Evolutionary conservation across 768 basidiomycete species (phyloP), one percentile per base, ranked within the genome.

Genomic region (Mycena floridula): DNA sequence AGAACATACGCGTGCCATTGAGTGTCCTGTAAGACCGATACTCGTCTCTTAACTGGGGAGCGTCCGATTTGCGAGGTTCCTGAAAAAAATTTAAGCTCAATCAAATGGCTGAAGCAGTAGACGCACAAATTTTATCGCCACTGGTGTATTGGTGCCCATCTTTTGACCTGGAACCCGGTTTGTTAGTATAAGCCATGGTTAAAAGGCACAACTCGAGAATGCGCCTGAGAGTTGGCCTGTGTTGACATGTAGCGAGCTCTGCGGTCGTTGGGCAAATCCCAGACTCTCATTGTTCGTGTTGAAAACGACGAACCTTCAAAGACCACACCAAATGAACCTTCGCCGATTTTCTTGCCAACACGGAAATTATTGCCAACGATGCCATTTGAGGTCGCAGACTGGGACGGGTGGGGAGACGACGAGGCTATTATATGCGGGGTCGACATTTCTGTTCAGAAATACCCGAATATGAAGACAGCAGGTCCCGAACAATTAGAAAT

Each of bases 291-390:
- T 35, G 4, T 13, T 35, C 7, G 32, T 3, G 32, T 9, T 15
- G 41, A 15, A 27, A 28, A 20, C 27, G 20, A 43, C 72, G 41
- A 59, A 93, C 96, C 85, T 77, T 97, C 85, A 66, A 96, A 91
- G 50, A 98, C 86, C 53, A 98, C 95, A 57, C 95, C 95, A 62
- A 99, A 99, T n/a, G 86, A 89, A 41, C 95, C 95, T 68, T 99
- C 95, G 39, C 95, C 95, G 62, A 98, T 95, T 81, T 97, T 97
- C 77, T 95, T 93, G 41, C 95, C 95, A 42, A 98, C 93, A 51
- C 88, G 77, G 60, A 80, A 89, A 61, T 88, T 80, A 56, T 73
- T 81, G 35, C 87, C 87, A 47, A 89, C 83, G 62, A 89, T 79
- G 55, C 85, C 80, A 63, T 81, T 85, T 25, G 74, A 74, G 23